Evolutionary conservation across 495 filamentous ascomycete genomes (phyloP).

Genomic region (Hyphodiscus hymeniophilus): DNA sequence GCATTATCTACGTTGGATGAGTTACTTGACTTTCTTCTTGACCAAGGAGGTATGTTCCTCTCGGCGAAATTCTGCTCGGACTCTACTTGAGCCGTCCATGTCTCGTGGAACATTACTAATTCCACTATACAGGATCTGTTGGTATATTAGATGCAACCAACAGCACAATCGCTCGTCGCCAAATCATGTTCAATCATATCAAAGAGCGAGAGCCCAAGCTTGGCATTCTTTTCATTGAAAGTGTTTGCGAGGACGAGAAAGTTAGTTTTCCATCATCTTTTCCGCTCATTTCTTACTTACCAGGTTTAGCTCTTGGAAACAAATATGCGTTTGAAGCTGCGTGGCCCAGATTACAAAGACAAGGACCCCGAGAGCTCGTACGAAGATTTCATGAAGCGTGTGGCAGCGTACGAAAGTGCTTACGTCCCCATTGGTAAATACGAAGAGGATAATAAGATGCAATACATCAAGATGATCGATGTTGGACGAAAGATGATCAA

Average conservation of each 20-base stretch:
- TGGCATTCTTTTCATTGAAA: conserved; percentile 89
- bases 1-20: conserved; percentile 91
- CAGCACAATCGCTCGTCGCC: conserved; percentile 78
- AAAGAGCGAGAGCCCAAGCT: conserved; percentile 76
- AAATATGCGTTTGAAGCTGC: conserved; percentile 97
- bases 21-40: conserved; percentile 76
- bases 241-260: conserved; percentile 74
- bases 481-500: conserved; percentile 90
- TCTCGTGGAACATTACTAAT: too few species aligned
- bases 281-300: conserved; percentile 2
- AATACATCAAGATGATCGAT: conserved; percentile 95
- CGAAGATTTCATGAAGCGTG: conserved; percentile 85
- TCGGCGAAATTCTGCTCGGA: too few species aligned
- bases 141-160: conserved; percentile 98
- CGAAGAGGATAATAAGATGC: conserved; percentile 81
- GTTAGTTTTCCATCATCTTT: conserved; percentile 25
- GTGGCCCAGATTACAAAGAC: conserved; percentile 89
- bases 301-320: conserved; percentile 62
- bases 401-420: conserved; percentile 86
- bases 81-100: too few species aligned
- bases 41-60: conserved; percentile 42
- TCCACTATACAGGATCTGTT: conserved; percentile 49
- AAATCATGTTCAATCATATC: conserved; percentile 76
- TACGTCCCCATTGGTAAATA: conserved; percentile 88
- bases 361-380: conserved; percentile 80